Conservation (phyloP, 495 filamentous ascomycete species). For the Emericellopsis terricola region DNA sequence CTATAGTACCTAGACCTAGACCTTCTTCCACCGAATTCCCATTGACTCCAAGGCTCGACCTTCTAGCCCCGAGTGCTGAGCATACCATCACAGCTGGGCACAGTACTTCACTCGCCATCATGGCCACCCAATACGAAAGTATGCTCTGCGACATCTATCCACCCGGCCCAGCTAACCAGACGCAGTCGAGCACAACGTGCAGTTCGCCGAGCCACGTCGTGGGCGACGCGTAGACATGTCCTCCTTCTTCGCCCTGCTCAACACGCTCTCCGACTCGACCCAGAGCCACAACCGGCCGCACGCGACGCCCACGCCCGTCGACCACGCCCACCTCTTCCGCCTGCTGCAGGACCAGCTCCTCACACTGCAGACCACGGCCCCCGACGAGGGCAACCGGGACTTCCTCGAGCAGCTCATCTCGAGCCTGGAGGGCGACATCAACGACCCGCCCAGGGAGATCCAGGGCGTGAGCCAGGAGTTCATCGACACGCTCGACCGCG, state of each 20-base stretch:
- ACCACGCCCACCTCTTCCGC: slow-evolving; percentile 43
- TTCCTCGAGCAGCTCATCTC: slow-evolving; percentile 42
- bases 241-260: slow-evolving; percentile 67
- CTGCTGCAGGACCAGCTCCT: slow-evolving; percentile 32
- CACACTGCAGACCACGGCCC: slow-evolving; percentile 22
- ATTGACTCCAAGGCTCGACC: too few relatives aligned
- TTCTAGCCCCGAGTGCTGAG: too few relatives aligned
- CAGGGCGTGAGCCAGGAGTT: slow-evolving; percentile 66
- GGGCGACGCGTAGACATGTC: slow-evolving; percentile 65
- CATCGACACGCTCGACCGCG: slow-evolving; percentile 64
- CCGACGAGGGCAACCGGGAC: slow-evolving; percentile 43
- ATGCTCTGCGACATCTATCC: neutral
- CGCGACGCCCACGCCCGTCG: slow-evolving; percentile 52
- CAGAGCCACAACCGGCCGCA: slow-evolving; percentile 34
- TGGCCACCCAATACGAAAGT: slow-evolving; percentile 5
- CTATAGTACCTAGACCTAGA: too few relatives aligned
- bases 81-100: too few relatives aligned
- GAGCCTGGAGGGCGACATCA: slow-evolving; percentile 40
- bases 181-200: slow-evolving; percentile 77
- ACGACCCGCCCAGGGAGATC: slow-evolving; percentile 46
- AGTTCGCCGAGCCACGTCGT: slow-evolving; percentile 17
- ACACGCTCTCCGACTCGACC: slow-evolving; percentile 19
- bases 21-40: too few relatives aligned
- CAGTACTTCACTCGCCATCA: too few relatives aligned
- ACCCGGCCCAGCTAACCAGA: slow-evolving; percentile 1